Evolutionary conservation across 352 stramenopile genomes (phyloP), one percentile per base, ranked within the genome.

Genomic region (Peronosclerospora sorghi): DNA sequence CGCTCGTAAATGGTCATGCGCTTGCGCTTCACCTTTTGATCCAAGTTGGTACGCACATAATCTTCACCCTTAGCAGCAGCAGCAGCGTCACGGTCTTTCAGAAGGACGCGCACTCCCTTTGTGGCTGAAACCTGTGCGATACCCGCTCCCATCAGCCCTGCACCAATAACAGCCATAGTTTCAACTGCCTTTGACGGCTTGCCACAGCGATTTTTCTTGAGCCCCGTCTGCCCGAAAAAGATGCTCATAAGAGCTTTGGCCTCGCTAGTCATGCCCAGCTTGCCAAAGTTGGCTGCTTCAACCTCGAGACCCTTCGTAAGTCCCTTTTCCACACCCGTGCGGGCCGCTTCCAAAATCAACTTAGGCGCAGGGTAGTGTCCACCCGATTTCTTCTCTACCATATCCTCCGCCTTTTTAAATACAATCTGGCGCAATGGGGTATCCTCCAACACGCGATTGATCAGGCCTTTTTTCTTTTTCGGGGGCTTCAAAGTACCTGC

Each of bases 191-290:
- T 72, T 39, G 64, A 48, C 0, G 93, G 87, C 36, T 90, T 89
- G 44, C 83, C 86, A 56, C 95, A 98, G 14, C 81, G 73, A 67
- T 98, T 96, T 69, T 99, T 98, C 74, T 98, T 98, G 37, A 98
- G 79, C 34, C 84, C 72, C n/a, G 85, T 98, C 69, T 96, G 96
- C 18, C 91, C 91, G 59, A 98, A 95, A 69, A 98, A 98, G 51
- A 99, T 95, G 51, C 93, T 95, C 76, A 98, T 97, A 7, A 98
- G 70, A 9, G 88, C 87, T 62, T 96, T 95, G 14, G 86, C 96
- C 56, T 97, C 94, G 32, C 68, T 75, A 8, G 94, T 98, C 59
- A 95, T 93, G 8, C 93, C 94, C 27, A 99, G 78, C 65, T 97
- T 96, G 30, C 86, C 86, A 71, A 99, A 99, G 54, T 91, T 89